Evolutionary conservation across 2,329 filamentous ascomycete genomes (phyloP).

Genomic region (Nothopassalora personata): DNA sequence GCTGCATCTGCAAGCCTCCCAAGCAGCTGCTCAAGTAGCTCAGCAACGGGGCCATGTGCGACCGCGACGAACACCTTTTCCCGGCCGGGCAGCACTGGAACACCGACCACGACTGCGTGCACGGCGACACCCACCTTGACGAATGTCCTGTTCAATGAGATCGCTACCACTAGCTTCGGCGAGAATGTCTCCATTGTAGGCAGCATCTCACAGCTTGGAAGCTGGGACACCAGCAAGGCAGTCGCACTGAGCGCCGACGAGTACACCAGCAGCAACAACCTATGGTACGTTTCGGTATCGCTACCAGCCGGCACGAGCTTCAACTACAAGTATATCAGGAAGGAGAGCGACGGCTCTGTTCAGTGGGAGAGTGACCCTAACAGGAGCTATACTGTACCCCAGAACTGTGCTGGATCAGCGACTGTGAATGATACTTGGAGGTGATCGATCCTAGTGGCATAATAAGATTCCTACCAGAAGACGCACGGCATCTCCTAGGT

Average conservation of each 20-base stretch:
- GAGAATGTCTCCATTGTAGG: slow-evolving; percentile 64
- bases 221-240: slow-evolving; percentile 52
- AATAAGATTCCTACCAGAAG: background rate
- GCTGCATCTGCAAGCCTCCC: slow-evolving; percentile 21
- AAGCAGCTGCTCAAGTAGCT: slow-evolving; percentile 21
- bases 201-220: slow-evolving; percentile 53
- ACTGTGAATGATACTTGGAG: slow-evolving; percentile 22
- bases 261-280: slow-evolving; percentile 54
- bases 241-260: slow-evolving; percentile 52
- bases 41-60: slow-evolving; percentile 25
- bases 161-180: slow-evolving; percentile 49
- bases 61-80: slow-evolving; percentile 27
- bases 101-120: slow-evolving; percentile 19
- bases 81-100: slow-evolving; percentile 13
- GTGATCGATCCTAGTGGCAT: slow-evolving; percentile 8
- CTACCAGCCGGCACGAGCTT: slow-evolving; percentile 52
- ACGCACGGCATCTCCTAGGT: too few relatives aligned
- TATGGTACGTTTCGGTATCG: slow-evolving; percentile 54
- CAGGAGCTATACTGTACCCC: slow-evolving; percentile 14
- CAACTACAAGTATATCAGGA: slow-evolving; percentile 56
- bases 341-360: slow-evolving; percentile 49
- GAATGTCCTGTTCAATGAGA: slow-evolving; percentile 40
- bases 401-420: slow-evolving; percentile 17
- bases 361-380: slow-evolving; percentile 51
- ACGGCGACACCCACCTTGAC: slow-evolving; percentile 21